Conservation (phyloP, 225 moss, liverwort and hornwort genomes). For the Bryoerythrophyllum caledonicum region DNA sequence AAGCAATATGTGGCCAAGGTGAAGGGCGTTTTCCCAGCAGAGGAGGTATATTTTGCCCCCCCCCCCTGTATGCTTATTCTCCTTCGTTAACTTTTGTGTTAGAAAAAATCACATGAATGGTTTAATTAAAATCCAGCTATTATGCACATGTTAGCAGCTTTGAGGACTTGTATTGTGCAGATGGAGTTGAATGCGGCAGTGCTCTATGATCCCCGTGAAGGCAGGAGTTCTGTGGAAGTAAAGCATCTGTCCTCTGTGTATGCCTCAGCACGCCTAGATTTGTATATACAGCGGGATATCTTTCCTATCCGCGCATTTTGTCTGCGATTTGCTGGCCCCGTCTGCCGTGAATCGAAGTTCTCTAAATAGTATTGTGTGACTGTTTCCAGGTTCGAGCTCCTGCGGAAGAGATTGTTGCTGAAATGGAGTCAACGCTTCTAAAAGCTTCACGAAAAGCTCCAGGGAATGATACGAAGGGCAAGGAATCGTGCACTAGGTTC, state of each 20-base stretch:
- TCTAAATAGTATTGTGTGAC: background rate
- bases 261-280: background rate
- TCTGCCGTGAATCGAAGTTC: background rate
- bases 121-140: background rate
- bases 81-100: background rate
- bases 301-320: background rate
- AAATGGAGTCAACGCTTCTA: constrained; percentile 16
- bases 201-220: constrained; percentile 79
- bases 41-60: constrained; percentile 57
- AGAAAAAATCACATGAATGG: background rate
- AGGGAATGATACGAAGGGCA: constrained; percentile 51
- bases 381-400: constrained; percentile 36
- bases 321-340: constrained; percentile 2
- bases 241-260: background rate
- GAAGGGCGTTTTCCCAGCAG: constrained; percentile 82
- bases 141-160: background rate
- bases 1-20: constrained; percentile 99
- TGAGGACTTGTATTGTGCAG: constrained; percentile 35
- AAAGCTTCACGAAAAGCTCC: constrained; percentile 11
- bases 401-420: constrained; percentile 8
- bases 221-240: constrained; percentile 74
- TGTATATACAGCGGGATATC: background rate
- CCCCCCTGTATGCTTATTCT: background rate
- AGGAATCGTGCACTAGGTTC: constrained; percentile 85
- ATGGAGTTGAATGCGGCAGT: constrained; percentile 81